Evolutionary conservation across 768 basidiomycete genomes (phyloP).

Genomic region (Arthromyces matolae): DNA sequence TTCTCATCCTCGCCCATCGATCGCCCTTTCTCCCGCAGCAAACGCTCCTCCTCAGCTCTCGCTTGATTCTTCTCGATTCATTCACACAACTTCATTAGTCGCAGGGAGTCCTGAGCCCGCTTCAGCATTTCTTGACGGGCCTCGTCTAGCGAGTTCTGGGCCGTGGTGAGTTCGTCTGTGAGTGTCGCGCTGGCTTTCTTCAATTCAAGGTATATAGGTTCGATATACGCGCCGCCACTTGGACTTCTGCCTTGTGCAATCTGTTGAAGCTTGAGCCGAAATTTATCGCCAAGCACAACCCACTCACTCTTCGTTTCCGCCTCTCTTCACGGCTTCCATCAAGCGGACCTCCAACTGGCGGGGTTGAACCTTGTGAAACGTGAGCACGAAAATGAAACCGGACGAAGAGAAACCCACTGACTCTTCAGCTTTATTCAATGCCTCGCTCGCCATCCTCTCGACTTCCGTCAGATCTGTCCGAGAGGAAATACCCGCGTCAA

Average conservation of each 20-base stretch:
- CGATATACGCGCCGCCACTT: no score
- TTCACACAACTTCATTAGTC: conserved; percentile 11
- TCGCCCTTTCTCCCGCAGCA: conserved; percentile 12
- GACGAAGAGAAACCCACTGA: background rate
- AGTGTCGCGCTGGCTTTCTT: conserved; percentile 30
- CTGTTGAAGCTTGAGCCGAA: no score
- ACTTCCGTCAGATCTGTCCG: no score
- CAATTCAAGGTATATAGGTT: conserved; percentile 9
- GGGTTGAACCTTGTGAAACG: conserved; percentile 1
- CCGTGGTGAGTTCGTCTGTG: conserved; percentile 31
- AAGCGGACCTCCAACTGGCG: conserved; percentile 2
- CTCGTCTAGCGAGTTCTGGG: conserved; percentile 30
- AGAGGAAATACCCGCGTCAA: no score
- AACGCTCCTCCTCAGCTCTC: conserved; percentile 9
- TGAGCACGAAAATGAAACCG: background rate
- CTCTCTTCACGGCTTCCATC: no score
- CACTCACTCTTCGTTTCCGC: no score
- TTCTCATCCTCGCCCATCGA: conserved; percentile 11
- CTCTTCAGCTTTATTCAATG: background rate
- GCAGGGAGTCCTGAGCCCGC: conserved; percentile 18
- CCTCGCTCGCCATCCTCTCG: background rate
- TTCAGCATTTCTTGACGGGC: conserved; percentile 21
- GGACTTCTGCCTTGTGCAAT: no score
- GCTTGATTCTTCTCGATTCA: conserved; percentile 12
- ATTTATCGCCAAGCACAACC: no score